phyloP scores from a whole-genome alignment of 805 yeast genomes.

The Ogataea trehaloabstinens region DNA sequence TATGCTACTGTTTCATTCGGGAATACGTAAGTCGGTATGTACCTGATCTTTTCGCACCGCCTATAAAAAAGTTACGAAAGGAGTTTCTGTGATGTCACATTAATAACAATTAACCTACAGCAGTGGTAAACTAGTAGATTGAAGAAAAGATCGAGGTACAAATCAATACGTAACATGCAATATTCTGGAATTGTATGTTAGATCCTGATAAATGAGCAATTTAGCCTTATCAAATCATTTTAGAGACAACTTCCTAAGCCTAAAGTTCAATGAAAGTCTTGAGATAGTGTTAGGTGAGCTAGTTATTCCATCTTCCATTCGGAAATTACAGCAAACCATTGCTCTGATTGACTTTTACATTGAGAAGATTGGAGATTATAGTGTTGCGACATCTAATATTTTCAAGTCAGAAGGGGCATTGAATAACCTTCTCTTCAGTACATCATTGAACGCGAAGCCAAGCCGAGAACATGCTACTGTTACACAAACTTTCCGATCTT shows the following conservation, averaged over 20 bases:
- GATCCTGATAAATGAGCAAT: constrained; percentile 13
- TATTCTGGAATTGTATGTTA: neutral
- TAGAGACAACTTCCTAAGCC: constrained; percentile 14
- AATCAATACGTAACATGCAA: no score
- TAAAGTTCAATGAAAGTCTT: constrained; percentile 9
- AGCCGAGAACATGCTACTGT: constrained; percentile 3
- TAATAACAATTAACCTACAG: no score
- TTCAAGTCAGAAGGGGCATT: neutral
- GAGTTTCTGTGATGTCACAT: no score
- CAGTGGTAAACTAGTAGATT: no score
- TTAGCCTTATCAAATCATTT: constrained; percentile 15
- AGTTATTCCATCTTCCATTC: constrained; percentile 7
- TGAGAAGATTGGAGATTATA: constrained; percentile 5
- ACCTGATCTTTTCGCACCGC: no score
- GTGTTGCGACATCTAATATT: constrained; percentile 1
- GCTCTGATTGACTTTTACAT: constrained; percentile 14
- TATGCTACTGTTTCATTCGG: neutral
- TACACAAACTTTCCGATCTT: constrained; percentile 8
- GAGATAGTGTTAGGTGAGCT: constrained; percentile 12
- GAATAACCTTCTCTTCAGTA: neutral
- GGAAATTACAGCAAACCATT: constrained; percentile 10
- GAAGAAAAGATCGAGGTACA: no score
- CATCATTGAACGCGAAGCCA: neutral
- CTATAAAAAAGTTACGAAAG: no score
- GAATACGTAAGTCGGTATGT: no score